phyloP scores from a whole-genome alignment of 1,139 yeast species.

The Saccharomycopsis hybrid region DNA sequence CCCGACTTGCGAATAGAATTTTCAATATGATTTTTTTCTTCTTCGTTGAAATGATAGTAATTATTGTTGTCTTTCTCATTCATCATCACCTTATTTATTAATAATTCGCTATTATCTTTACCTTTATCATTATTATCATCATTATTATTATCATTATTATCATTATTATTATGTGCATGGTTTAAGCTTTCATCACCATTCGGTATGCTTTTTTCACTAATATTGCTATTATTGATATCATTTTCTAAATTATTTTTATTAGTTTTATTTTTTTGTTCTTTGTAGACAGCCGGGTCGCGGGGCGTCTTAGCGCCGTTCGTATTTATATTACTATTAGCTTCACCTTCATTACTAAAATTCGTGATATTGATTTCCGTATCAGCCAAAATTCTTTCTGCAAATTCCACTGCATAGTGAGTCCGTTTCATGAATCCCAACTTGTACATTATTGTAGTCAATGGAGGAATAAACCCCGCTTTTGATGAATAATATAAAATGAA shows the following conservation, averaged over 20 bases:
- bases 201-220: no score
- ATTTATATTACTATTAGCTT: background rate
- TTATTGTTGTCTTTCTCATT: slow-evolving; percentile 12
- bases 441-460: slow-evolving; percentile 26
- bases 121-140: no score
- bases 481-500: slow-evolving; percentile 22
- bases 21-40: slow-evolving; percentile 20
- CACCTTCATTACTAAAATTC: background rate
- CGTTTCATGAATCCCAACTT: slow-evolving; percentile 28
- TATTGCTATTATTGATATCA: background rate
- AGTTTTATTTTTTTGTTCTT: background rate
- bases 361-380: slow-evolving; percentile 9
- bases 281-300: no score
- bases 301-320: background rate
- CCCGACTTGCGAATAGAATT: background rate
- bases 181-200: no score
- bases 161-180: background rate
- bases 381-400: slow-evolving; percentile 26
- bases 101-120: no score
- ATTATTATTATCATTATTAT: no score
- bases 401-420: slow-evolving; percentile 29
- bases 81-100: background rate
- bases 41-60: slow-evolving; percentile 22
- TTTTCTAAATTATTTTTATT: no score
- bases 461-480: slow-evolving; percentile 30